These are phyloP conservation scores for Ehretia macrophylla DNA, from an alignment of 257 asterid species.

Conservation along the genomic window DNA sequence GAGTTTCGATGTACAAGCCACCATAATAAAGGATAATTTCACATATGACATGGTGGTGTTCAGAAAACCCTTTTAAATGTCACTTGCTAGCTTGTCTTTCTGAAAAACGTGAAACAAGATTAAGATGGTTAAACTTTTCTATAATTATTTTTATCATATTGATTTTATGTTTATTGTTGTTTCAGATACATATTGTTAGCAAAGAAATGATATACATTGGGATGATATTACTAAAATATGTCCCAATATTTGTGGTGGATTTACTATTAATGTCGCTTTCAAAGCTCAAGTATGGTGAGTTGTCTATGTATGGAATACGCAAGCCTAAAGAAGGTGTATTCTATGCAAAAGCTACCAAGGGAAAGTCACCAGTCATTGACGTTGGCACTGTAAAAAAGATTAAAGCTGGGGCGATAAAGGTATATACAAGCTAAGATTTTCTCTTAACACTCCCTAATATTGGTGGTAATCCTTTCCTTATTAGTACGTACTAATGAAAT, in stretches of 20 bases:
- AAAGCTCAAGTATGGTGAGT: slow-evolving; percentile 25
- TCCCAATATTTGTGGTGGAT: slow-evolving; percentile 29
- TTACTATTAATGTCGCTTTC: slow-evolving; percentile 7
- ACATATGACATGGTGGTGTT: too few relatives aligned
- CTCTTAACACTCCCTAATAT: too few relatives aligned
- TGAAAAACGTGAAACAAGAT: too few relatives aligned
- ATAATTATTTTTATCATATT: not conserved
- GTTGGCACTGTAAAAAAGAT: slow-evolving; percentile 51
- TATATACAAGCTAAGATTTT: too few relatives aligned
- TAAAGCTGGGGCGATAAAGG: slow-evolving; percentile 29
- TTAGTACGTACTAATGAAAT: too few relatives aligned
- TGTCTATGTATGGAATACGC: slow-evolving; percentile 30
- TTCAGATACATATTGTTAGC: slow-evolving; percentile 44
- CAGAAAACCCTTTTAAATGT: not conserved
- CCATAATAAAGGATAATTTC: too few relatives aligned
- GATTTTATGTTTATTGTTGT: not conserved
- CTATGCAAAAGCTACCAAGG: slow-evolving; percentile 20
- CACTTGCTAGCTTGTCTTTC: too few relatives aligned
- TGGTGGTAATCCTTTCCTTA: too few relatives aligned
- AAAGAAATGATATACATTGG: slow-evolving; percentile 34
- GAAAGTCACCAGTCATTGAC: slow-evolving; percentile 54
- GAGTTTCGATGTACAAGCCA: too few relatives aligned
- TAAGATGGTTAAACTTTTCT: not conserved
- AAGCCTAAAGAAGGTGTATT: slow-evolving; percentile 52
- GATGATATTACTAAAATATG: slow-evolving; percentile 28